phyloP scores from a whole-genome alignment of 176 grass and related monocot genomes.

The Oryza meridionalis region DNA sequence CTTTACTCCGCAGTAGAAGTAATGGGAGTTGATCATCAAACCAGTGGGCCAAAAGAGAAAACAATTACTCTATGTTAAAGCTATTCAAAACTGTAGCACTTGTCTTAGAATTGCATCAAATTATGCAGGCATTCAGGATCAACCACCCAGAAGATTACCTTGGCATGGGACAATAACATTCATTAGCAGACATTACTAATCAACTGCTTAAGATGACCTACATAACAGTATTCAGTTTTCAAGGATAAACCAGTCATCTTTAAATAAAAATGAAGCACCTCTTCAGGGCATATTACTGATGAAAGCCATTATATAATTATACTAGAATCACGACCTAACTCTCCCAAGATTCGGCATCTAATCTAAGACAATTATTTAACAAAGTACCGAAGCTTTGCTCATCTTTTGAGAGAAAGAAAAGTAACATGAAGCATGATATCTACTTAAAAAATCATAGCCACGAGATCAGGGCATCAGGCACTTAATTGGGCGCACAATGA shows the following conservation, averaged over 20 bases:
- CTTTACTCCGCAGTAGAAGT: too few species aligned
- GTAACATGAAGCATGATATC: neutral
- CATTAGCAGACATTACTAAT: neutral
- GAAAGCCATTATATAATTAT: neutral
- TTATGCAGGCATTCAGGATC: neutral
- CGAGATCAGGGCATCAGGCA: neutral
- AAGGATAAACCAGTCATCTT: neutral
- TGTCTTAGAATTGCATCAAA: neutral
- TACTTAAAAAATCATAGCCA: neutral
- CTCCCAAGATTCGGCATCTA: neutral
- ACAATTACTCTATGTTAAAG: neutral
- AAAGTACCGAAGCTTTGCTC: neutral
- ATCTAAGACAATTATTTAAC: neutral
- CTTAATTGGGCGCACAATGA: neutral
- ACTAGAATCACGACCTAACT: slow-evolving; percentile 10
- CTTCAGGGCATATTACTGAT: neutral
- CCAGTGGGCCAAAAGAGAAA: neutral
- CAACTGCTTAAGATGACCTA: neutral
- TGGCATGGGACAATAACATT: neutral
- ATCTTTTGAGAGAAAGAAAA: neutral
- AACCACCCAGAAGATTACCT: neutral
- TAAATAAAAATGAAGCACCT: neutral
- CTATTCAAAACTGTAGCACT: neutral
- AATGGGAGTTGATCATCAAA: neutral
- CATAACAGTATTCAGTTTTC: neutral